Base-by-base conservation (phyloP, 192 early-diverging fungal species). In the Umbelopsis ramanniana region DNA sequence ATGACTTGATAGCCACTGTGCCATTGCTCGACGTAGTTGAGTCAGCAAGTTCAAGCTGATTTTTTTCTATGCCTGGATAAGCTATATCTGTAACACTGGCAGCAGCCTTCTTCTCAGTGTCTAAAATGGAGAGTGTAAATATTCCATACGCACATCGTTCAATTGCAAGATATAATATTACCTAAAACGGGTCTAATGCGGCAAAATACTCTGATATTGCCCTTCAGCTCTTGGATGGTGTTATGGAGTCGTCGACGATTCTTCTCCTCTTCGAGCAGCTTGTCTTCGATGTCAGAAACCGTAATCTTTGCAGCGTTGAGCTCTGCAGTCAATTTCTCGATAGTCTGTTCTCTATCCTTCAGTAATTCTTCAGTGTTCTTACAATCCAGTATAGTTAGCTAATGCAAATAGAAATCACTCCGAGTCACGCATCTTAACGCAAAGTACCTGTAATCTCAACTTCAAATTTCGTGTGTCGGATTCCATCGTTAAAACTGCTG, bases 131-230 rank as follows among this genome's bases (percentile, higher is more conserved):
- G 11, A 38, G 26, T 26, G n/a, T 47, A 0, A 8, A 67, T 2
- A 22, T 15, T 24, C 11, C n/a, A 15, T 8, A n/a, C 8, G 24
- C 40, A 5, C 1, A 22, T 9, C 23, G 2, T 45, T 35, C 45
- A 46, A 23, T 6, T 45, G 67, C 0, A 19, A 6, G 72, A 70
- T 9, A 72, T 46, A n/a, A 23, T 6, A 15, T 63, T 75, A 77
- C 78, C 57, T 24, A 91, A 46, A 46, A 89, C 77, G 11, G 97
- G 97, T 38, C 97, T 88, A 12, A 98, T 90, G 37, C 97, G 84
- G 78, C 96, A 98, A 80, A 99, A 98, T 26, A 98, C 97, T 24
- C 97, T 88, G 52, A 99, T 97, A 75, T 99, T 99, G 38, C 97
- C 97, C 70, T 94, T 96, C 54, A 98, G 86, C 77, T 99, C 97